Evolutionary conservation across 345 rosid species (phyloP).

Genomic region (Leavenworthia alabamica): DNA sequence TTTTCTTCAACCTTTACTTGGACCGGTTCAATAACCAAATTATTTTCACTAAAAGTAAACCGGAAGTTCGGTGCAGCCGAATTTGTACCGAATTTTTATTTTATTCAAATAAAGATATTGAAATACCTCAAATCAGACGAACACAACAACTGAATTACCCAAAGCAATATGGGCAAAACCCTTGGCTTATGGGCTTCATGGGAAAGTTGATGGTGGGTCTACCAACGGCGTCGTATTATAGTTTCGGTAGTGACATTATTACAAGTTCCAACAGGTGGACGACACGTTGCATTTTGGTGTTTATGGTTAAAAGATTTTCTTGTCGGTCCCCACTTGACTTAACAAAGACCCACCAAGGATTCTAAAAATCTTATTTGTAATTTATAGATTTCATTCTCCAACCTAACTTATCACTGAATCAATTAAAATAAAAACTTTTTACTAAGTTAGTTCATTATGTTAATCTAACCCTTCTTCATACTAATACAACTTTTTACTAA

Average conservation of each 20-base stretch:
- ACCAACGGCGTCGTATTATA: background rate
- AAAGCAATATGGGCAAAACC: background rate
- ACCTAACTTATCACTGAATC: conserved; percentile 19
- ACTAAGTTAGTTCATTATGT: background rate
- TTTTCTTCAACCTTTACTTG: background rate
- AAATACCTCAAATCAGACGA: background rate
- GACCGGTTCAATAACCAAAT: background rate
- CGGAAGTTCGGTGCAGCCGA: background rate
- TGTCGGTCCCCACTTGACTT: conserved; percentile 20
- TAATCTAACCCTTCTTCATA: background rate
- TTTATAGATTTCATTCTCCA: conserved; percentile 25
- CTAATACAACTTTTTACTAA: background rate
- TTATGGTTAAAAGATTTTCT: conserved; percentile 1
- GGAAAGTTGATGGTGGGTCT: background rate
- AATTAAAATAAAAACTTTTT: background rate
- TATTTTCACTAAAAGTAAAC: background rate
- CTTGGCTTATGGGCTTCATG: background rate
- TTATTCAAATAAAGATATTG: background rate
- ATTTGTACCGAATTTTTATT: no score
- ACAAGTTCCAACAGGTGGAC: background rate
- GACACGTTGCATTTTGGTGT: conserved; percentile 10
- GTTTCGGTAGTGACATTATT: background rate
- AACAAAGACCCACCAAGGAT: conserved; percentile 18
- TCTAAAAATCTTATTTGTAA: conserved; percentile 19
- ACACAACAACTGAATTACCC: background rate